Evolutionary conservation across 257 asterid genomes (phyloP).

Genomic region (Przewalskia tangutica): DNA sequence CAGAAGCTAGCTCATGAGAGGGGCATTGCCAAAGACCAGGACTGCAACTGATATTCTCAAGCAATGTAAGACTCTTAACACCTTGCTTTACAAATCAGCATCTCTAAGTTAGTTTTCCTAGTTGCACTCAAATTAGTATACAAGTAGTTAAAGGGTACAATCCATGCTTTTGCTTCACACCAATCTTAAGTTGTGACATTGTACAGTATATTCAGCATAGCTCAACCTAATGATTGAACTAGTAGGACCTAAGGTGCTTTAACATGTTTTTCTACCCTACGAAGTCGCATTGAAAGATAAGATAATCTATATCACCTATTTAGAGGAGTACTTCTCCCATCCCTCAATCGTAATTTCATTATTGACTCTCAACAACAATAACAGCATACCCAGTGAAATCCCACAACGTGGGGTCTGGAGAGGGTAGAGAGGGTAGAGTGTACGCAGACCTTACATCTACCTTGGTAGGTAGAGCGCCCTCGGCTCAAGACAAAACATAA

Average conservation of each 20-base stretch:
- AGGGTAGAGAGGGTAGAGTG: too few species aligned
- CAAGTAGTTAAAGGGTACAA: neutral
- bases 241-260: neutral
- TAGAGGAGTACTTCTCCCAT: neutral
- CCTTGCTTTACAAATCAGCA: neutral
- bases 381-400: too few species aligned
- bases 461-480: too few species aligned
- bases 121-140: neutral
- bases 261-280: neutral
- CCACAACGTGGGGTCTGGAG: too few species aligned
- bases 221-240: neutral
- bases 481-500: too few species aligned
- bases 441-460: too few species aligned
- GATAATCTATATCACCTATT: neutral
- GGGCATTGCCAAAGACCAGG: neutral
- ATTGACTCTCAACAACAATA: neutral
- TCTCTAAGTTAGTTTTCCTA: neutral
- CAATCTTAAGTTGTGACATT: neutral
- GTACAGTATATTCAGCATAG: neutral
- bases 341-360: neutral
- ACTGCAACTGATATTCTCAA: neutral
- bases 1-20: neutral
- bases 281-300: neutral
- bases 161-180: neutral
- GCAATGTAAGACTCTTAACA: neutral